phyloP scores from a whole-genome alignment of 2,329 filamentous ascomycete species.

The Penicillium sp. region DNA sequence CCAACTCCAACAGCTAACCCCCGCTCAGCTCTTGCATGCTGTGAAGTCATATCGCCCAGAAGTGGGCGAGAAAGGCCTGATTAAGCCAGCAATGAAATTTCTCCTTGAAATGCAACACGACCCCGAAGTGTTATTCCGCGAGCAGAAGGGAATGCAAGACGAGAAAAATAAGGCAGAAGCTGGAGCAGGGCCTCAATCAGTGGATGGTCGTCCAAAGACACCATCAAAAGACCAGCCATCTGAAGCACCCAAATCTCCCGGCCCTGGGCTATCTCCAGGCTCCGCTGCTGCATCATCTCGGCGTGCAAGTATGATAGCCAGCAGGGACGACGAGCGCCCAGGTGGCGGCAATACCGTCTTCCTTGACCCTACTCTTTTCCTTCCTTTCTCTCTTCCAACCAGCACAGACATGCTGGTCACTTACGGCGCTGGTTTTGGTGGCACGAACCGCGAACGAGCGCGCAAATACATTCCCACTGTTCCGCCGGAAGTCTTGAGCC shows the following conservation, averaged over 20 bases:
- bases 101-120: conserved; percentile 78
- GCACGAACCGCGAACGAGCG: conserved; percentile 85
- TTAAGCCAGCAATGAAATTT: conserved; percentile 85
- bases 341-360: conserved; percentile 53
- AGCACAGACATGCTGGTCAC: conserved; percentile 96
- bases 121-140: conserved; percentile 54
- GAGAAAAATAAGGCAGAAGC: conserved; percentile 23
- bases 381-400: conserved; percentile 92
- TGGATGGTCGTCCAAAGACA: conserved; percentile 31
- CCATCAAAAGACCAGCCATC: conserved; percentile 23
- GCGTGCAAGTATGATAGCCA: conserved; percentile 20
- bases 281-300: conserved; percentile 28
- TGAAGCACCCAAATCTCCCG: conserved; percentile 22
- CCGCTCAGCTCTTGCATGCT: conserved; percentile 85
- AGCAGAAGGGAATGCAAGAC: conserved; percentile 36
- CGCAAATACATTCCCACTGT: conserved; percentile 95
- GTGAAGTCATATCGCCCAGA: conserved; percentile 92
- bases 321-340: conserved; percentile 28
- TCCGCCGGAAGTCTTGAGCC: conserved; percentile 86
- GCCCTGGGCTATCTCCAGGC: conserved; percentile 21
- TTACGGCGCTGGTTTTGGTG: conserved; percentile 92
- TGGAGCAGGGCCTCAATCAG: conserved; percentile 9
- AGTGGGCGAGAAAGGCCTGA: conserved; percentile 88
- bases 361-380: conserved; percentile 83
- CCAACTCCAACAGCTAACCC: conserved; percentile 79